These are phyloP conservation scores for Chamaecyparis obtusa DNA, from an alignment of 75 land plant genomes.

Conservation along the genomic window DNA sequence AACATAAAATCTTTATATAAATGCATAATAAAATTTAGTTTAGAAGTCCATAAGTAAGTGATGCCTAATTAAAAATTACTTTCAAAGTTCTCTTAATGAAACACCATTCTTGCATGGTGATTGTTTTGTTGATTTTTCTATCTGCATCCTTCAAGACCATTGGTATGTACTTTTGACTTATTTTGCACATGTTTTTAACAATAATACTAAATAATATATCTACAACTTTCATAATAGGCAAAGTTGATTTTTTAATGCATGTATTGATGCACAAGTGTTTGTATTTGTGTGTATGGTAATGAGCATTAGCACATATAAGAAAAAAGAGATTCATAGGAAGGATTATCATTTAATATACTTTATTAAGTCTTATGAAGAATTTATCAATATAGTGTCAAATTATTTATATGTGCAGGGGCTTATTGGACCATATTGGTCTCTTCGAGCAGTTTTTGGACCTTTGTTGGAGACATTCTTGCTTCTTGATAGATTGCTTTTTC, in stretches of 20 bases:
- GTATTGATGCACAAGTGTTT: not conserved
- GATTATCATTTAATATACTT: not conserved
- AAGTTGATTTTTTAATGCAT: not conserved
- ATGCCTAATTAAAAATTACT: too few species aligned
- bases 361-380: not conserved
- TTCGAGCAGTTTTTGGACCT: conserved; percentile 82
- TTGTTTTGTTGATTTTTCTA: not conserved
- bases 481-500: conserved; percentile 84
- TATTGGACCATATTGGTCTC: conserved; percentile 85
- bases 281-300: not conserved
- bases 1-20: too few species aligned
- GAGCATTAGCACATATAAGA: not conserved
- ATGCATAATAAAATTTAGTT: too few species aligned
- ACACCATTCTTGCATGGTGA: too few species aligned
- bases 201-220: not conserved
- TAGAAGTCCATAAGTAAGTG: too few species aligned
- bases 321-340: not conserved
- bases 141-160: not conserved
- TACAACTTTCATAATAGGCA: not conserved
- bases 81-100: too few species aligned
- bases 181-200: not conserved
- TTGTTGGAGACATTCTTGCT: conserved; percentile 74
- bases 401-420: conserved; percentile 52
- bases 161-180: not conserved
- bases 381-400: not conserved